phyloP scores from a whole-genome alignment of 257 asterid species.

The Rhazya stricta region DNA sequence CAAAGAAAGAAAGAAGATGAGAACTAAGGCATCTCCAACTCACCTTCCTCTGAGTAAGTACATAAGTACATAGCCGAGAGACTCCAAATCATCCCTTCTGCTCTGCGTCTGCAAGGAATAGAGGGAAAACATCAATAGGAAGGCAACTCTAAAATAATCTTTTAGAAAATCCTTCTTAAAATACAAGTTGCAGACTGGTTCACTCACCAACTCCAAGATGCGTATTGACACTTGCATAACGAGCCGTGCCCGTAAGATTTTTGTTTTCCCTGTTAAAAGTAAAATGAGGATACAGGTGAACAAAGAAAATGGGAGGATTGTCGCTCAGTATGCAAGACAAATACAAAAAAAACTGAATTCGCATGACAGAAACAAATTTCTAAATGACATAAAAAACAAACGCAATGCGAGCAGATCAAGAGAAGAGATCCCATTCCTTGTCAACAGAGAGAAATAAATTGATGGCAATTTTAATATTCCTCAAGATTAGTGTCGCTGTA shows the following conservation, averaged over 20 bases:
- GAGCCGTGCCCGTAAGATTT: conserved; percentile 97
- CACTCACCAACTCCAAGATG: conserved; percentile 96
- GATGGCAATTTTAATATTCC: neutral
- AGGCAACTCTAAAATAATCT: neutral
- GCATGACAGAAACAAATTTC: neutral
- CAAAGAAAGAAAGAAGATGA: neutral
- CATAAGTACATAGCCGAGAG: conserved; percentile 94
- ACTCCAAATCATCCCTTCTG: conserved; percentile 95
- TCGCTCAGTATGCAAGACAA: neutral
- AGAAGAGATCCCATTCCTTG: neutral
- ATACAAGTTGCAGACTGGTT: conserved; percentile 11
- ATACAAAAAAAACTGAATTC: neutral
- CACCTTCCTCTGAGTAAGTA: conserved; percentile 95
- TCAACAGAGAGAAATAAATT: neutral
- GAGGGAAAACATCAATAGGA: conserved; percentile 3
- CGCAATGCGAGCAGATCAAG: neutral
- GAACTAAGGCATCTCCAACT: neutral
- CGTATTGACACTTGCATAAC: conserved; percentile 95
- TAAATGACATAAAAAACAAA: neutral
- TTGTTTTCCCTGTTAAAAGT: conserved; percentile 77
- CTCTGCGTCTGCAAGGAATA: conserved; percentile 73
- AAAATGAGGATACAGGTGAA: neutral
- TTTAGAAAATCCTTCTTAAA: conserved; percentile 3
- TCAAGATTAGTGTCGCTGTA: neutral
- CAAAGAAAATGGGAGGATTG: neutral